Evolutionary conservation across 2,329 filamentous ascomycete genomes (phyloP).

Genomic region (Ustulina deusta): DNA sequence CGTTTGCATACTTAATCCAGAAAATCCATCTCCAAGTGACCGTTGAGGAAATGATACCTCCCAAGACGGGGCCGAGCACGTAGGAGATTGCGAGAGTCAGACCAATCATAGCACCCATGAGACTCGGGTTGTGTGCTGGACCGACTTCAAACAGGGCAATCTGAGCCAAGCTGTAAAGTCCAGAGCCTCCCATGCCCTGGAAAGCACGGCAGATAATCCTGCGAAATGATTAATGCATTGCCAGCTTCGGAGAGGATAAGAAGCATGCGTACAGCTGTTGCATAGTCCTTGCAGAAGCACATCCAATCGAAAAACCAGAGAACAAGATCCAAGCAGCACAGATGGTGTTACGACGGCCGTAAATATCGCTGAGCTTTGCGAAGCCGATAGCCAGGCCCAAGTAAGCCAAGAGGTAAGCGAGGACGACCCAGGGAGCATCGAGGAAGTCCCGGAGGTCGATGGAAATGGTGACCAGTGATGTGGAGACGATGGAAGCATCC

Average conservation of each 20-base stretch:
- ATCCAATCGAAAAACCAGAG: slow-evolving; percentile 66
- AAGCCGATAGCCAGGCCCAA: slow-evolving; percentile 70
- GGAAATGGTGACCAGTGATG: slow-evolving; percentile 68
- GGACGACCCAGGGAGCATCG: slow-evolving; percentile 66
- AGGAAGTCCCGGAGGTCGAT: slow-evolving; percentile 63
- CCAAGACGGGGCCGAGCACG: slow-evolving; percentile 69
- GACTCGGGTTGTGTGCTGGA: slow-evolving; percentile 62
- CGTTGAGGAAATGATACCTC: slow-evolving; percentile 66
- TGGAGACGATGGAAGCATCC: slow-evolving; percentile 69
- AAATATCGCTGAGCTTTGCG: slow-evolving; percentile 70
- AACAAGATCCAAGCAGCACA: slow-evolving; percentile 66
- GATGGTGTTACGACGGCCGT: slow-evolving; percentile 65
- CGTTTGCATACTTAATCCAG: slow-evolving; percentile 66
- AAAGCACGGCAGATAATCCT: slow-evolving; percentile 70
- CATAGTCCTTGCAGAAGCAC: slow-evolving; percentile 64
- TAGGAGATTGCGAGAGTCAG: slow-evolving; percentile 68
- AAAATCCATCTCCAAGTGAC: slow-evolving; percentile 71
- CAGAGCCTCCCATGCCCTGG: slow-evolving; percentile 71
- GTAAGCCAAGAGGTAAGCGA: slow-evolving; percentile 68
- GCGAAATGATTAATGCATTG: slow-evolving; percentile 9
- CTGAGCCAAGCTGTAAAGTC: slow-evolving; percentile 70
- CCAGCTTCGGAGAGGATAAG: neutral
- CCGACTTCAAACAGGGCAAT: slow-evolving; percentile 69
- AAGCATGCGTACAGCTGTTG: slow-evolving; percentile 59
- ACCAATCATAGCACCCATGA: slow-evolving; percentile 67